Conservation (phyloP, 2,329 filamentous ascomycete genomes). For the Penicillium brasilianum region DNA sequence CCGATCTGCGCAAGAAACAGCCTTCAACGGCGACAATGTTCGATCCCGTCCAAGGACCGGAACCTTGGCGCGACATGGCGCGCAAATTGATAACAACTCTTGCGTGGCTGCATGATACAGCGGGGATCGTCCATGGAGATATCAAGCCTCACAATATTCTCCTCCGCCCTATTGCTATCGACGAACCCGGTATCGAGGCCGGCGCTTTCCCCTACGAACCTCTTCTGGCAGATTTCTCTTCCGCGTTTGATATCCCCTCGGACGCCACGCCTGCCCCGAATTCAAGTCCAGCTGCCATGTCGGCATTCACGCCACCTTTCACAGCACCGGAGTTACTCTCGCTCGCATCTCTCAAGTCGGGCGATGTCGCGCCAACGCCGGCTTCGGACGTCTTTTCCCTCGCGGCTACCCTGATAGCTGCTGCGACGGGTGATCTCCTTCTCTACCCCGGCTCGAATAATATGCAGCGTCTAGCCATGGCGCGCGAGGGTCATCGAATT, state of each 20-base stretch:
- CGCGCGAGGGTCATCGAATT: slow-evolving; percentile 50
- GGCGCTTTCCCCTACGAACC: slow-evolving; percentile 45
- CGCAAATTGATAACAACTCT: slow-evolving; percentile 48
- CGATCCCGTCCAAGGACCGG: slow-evolving; percentile 50
- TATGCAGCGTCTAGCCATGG: slow-evolving; percentile 51
- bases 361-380: slow-evolving; percentile 41
- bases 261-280: slow-evolving; percentile 15
- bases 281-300: slow-evolving; percentile 34
- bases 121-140: slow-evolving; percentile 53
- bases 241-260: slow-evolving; percentile 37
- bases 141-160: slow-evolving; percentile 55
- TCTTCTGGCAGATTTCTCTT: slow-evolving; percentile 54
- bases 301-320: slow-evolving; percentile 52
- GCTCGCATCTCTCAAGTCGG: slow-evolving; percentile 42
- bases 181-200: slow-evolving; percentile 13
- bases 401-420: slow-evolving; percentile 51
- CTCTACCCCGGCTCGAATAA: slow-evolving; percentile 48
- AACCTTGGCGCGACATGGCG: slow-evolving; percentile 49
- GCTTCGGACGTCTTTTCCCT: slow-evolving; percentile 54
- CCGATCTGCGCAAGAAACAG: slow-evolving; percentile 33
- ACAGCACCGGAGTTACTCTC: slow-evolving; percentile 52
- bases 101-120: slow-evolving; percentile 49
- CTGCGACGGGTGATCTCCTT: slow-evolving; percentile 52
- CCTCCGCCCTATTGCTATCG: slow-evolving; percentile 34
- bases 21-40: slow-evolving; percentile 51